A percentile compares a stretch with the other conserved stretches of the same genome.
These are phyloP conservation scores for Kwoniella sp. DNA, from an alignment of 768 basidiomycete species.

Conservation along the genomic window DNA sequence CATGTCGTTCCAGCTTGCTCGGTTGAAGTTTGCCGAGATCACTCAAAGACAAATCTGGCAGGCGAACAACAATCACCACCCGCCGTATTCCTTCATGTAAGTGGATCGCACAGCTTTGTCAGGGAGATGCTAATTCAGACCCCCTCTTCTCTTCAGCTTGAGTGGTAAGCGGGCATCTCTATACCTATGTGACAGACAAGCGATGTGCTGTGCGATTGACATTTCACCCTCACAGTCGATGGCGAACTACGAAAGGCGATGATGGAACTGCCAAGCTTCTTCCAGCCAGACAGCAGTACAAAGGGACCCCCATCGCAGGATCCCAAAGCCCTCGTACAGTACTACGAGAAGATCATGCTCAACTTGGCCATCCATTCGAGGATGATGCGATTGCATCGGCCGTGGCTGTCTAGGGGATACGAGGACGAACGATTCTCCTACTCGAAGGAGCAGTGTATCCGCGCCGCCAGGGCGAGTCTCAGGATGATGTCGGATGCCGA, in stretches of 20 bases:
- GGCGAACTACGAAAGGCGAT: slow-evolving; percentile 46
- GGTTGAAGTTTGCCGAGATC: slow-evolving; percentile 47
- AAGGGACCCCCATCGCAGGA: slow-evolving; percentile 27
- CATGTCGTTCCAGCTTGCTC: slow-evolving; percentile 50
- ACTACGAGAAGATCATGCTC: slow-evolving; percentile 50
- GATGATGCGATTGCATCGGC: slow-evolving; percentile 49
- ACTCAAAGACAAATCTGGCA: slow-evolving; percentile 50
- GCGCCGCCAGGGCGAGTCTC: slow-evolving; percentile 49
- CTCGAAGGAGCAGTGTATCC: slow-evolving; percentile 50
- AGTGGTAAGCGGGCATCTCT: slow-evolving; percentile 18
- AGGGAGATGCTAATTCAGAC: neutral
- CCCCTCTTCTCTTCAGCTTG: slow-evolving; percentile 1
- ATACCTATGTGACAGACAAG: neutral
- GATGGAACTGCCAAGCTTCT: slow-evolving; percentile 47
- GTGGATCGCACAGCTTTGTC: neutral
- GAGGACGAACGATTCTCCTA: slow-evolving; percentile 50
- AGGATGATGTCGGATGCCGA: slow-evolving; percentile 46
- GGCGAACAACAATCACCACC: slow-evolving; percentile 46
- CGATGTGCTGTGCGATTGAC: neutral
- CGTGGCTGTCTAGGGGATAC: slow-evolving; percentile 49
- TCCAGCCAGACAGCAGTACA: slow-evolving; percentile 34
- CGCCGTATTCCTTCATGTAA: slow-evolving; percentile 49
- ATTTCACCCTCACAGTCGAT: slow-evolving; percentile 38
- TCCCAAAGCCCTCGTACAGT: slow-evolving; percentile 39
- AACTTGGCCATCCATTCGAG: slow-evolving; percentile 49